A percentile compares a stretch with the other conserved stretches of the same genome.
Evolutionary conservation across 768 basidiomycete species (phyloP).

Genomic region (Infundibulicybe gibba): DNA sequence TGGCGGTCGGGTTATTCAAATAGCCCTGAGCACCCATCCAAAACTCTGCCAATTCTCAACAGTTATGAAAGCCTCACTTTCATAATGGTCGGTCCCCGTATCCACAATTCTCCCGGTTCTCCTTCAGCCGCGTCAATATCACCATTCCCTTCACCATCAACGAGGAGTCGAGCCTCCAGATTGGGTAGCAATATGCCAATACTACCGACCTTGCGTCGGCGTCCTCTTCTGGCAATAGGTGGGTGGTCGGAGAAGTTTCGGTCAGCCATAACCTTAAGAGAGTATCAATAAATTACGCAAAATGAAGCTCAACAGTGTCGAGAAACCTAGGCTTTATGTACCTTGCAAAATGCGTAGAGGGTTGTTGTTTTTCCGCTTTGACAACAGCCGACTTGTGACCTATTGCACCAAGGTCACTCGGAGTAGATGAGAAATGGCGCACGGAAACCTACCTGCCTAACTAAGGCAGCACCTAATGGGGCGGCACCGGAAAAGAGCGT

Average conservation of each 20-base stretch:
- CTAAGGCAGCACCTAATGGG: constrained; percentile 66
- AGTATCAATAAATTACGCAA: background rate
- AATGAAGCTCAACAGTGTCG: too few relatives aligned
- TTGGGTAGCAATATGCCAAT: constrained; percentile 72
- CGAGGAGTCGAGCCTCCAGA: constrained; percentile 70
- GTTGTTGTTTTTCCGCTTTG: constrained; percentile 35
- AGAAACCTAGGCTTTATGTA: constrained; percentile 11
- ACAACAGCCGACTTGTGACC: constrained; percentile 33
- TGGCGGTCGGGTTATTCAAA: constrained; percentile 68
- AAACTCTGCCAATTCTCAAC: background rate
- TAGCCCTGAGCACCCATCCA: constrained; percentile 52
- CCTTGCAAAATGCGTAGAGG: constrained; percentile 48
- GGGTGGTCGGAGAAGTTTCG: constrained; percentile 75
- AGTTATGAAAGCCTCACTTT: constrained; percentile 41
- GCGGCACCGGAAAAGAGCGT: constrained; percentile 75
- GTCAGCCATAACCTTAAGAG: constrained; percentile 65
- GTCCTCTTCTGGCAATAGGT: constrained; percentile 45
- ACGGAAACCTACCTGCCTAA: constrained; percentile 36
- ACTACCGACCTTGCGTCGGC: constrained; percentile 52
- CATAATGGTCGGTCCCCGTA: constrained; percentile 77
- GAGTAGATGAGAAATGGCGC: background rate
- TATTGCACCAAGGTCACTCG: constrained; percentile 3
- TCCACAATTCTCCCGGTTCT: constrained; percentile 77
- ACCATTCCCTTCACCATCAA: constrained; percentile 52
- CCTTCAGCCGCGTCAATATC: constrained; percentile 46